Percentiles rank a stretch among this genome's conserved stretches.
These are phyloP conservation scores for Pyrus pyrifolia DNA, from an alignment of 306 rosid species.

Conservation along the genomic window DNA sequence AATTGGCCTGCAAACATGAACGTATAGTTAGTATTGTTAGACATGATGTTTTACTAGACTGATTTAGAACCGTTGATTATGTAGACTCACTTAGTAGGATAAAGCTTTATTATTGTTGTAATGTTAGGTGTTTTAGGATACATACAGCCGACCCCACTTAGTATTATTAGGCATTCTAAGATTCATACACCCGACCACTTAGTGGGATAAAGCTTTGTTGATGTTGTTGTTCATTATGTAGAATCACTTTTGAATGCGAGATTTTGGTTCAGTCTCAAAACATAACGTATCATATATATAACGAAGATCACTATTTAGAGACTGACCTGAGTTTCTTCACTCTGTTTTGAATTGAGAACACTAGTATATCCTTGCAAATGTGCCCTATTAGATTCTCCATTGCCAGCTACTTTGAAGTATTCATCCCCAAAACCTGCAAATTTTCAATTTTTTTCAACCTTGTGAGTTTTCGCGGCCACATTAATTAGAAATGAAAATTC, in stretches of 20 bases:
- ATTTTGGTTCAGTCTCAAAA: not conserved
- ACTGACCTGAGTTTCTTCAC: constrained; percentile 39
- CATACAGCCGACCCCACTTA: too few species aligned
- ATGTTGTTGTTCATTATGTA: not conserved
- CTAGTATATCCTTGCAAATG: constrained; percentile 38
- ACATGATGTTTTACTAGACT: not conserved
- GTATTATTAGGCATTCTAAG: not conserved
- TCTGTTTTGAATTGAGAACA: constrained; percentile 42
- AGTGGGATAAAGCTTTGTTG: too few species aligned
- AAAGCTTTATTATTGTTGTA: too few species aligned
- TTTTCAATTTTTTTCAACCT: not conserved
- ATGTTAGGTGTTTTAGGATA: too few species aligned
- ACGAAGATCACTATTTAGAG: not conserved
- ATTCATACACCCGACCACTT: too few species aligned
- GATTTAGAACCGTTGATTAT: not conserved
- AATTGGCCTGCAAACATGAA: constrained; percentile 26
- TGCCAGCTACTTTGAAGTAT: constrained; percentile 24
- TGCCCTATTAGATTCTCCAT: constrained; percentile 12
- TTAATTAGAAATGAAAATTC: not conserved
- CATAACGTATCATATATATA: too few species aligned
- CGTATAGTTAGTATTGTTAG: not conserved
- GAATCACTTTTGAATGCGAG: not conserved
- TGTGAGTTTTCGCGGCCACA: not conserved
- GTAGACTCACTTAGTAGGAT: too few species aligned
- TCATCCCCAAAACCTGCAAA: constrained; percentile 32